Percentiles rank a stretch among this genome's conserved stretches.
Conservation (phyloP, 1,139 yeast genomes). For the Saccharomyces hybrid region DNA sequence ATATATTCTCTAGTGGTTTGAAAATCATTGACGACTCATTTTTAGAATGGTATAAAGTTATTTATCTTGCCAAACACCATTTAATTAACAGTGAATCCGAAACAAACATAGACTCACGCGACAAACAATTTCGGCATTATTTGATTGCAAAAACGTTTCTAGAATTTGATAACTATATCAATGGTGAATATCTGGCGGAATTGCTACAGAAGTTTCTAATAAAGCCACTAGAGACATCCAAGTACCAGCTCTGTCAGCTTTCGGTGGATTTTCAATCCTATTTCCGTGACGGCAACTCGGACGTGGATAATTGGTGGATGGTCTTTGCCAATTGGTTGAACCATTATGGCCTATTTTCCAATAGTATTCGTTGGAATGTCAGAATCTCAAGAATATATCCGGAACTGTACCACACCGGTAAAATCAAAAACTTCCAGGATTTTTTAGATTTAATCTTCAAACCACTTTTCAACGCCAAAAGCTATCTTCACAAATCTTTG, state of each 20-base stretch:
- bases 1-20: background rate
- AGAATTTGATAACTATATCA: constrained; percentile 24
- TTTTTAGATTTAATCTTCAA: background rate
- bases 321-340: constrained; percentile 16
- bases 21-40: constrained; percentile 12
- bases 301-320: constrained; percentile 14
- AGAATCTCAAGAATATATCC: constrained; percentile 14
- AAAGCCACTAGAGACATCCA: constrained; percentile 24
- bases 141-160: constrained; percentile 16
- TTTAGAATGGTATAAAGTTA: constrained; percentile 19
- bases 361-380: constrained; percentile 19
- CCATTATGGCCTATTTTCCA: constrained; percentile 16
- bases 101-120: constrained; percentile 3
- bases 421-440: constrained; percentile 5
- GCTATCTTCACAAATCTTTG: background rate
- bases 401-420: constrained; percentile 8
- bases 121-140: constrained; percentile 8
- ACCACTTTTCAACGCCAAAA: background rate
- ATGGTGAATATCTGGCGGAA: constrained; percentile 29
- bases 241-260: constrained; percentile 26
- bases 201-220: constrained; percentile 22
- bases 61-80: constrained; percentile 15
- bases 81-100: constrained; percentile 7
- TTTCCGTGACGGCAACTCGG: constrained; percentile 1
- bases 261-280: constrained; percentile 24